These are phyloP conservation scores for Camellia japonica DNA, from an alignment of 148 eudicot genomes.

Conservation along the genomic window DNA sequence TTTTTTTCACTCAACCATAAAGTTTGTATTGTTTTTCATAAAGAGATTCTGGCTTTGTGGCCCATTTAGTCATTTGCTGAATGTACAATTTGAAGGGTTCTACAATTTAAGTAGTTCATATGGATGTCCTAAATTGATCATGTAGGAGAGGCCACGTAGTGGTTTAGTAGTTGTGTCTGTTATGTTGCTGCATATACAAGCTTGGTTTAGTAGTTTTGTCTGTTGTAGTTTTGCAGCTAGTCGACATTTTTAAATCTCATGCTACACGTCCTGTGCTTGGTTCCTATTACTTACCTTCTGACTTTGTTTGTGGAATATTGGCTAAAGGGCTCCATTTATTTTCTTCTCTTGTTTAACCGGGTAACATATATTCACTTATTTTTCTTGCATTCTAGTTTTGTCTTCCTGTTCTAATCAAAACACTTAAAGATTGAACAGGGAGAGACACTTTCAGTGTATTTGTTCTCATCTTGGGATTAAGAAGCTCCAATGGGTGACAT, in stretches of 20 bases:
- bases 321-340: no score
- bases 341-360: no score
- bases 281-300: background rate
- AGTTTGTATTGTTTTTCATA: background rate
- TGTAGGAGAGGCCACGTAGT: background rate
- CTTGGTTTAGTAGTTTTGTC: no score
- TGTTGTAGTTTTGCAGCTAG: background rate
- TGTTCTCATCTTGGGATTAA: background rate
- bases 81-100: background rate
- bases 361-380: no score
- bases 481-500: background rate
- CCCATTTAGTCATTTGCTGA: background rate
- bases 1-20: background rate
- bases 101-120: background rate
- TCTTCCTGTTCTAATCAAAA: background rate
- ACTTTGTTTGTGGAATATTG: no score
- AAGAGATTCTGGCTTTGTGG: background rate
- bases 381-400: no score
- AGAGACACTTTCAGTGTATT: background rate
- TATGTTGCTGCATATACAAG: no score
- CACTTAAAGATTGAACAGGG: background rate
- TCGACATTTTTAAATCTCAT: background rate
- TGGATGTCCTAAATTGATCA: background rate
- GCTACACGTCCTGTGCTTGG: background rate
- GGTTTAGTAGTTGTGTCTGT: background rate